Conservation (phyloP, 2,329 filamentous ascomycete species). For the Aspergillus luchuensis region DNA sequence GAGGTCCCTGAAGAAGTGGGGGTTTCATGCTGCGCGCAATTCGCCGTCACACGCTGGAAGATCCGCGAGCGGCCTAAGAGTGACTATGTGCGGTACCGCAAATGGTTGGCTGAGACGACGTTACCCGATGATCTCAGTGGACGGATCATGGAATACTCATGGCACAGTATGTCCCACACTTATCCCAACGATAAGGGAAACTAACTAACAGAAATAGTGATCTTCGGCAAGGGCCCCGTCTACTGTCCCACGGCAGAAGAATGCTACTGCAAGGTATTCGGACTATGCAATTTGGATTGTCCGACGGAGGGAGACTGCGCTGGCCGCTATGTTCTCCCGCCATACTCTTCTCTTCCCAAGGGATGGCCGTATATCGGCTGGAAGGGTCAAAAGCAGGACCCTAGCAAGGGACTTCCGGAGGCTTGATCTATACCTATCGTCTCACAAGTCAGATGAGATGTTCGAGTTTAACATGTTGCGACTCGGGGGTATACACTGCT, state of each 20-base stretch:
- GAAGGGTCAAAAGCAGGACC: constrained; percentile 43
- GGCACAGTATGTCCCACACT: constrained; percentile 54
- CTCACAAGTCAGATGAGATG: neutral
- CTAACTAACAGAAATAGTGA: constrained; percentile 46
- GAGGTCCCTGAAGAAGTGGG: constrained; percentile 50
- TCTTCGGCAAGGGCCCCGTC: constrained; percentile 59
- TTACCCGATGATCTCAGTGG: constrained; percentile 54
- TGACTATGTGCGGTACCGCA: constrained; percentile 53
- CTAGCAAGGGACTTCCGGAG: constrained; percentile 35
- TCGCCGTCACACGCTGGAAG: constrained; percentile 53
- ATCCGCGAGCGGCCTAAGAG: constrained; percentile 48
- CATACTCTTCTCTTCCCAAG: constrained; percentile 58
- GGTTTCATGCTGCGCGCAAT: constrained; percentile 58
- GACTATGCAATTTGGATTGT: constrained; percentile 56
- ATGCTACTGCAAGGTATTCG: constrained; percentile 70
- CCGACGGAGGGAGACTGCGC: constrained; percentile 51
- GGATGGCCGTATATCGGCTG: constrained; percentile 65
- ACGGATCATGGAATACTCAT: constrained; percentile 60
- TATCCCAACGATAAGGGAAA: neutral
- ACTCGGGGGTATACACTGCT: neutral
- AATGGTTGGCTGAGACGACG: constrained; percentile 53
- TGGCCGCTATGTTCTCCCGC: constrained; percentile 61
- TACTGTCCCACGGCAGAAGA: constrained; percentile 63
- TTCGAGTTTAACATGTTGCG: neutral
- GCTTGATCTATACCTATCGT: constrained; percentile 18